These are phyloP conservation scores for Ustilago hordei DNA, from an alignment of 1,284 basidiomycete genomes.

Conservation along the genomic window DNA sequence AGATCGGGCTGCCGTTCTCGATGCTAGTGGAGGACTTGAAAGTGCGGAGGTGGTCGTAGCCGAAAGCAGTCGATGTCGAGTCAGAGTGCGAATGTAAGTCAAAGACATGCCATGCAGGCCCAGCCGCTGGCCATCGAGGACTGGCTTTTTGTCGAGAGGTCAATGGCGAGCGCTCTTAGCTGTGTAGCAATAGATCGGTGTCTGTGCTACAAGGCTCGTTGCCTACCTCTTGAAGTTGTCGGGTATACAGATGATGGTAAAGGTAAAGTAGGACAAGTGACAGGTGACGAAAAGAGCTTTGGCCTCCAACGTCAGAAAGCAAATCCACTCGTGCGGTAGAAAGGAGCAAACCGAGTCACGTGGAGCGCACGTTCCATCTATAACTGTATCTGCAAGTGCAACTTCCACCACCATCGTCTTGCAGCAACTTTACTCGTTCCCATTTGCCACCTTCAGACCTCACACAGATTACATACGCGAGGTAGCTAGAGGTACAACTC, in stretches of 20 bases:
- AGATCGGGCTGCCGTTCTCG: neutral
- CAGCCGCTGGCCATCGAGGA: constrained; percentile 9
- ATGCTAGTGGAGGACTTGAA: neutral
- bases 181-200: neutral
- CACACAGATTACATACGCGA: neutral
- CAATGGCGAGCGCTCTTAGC: neutral
- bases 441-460: neutral
- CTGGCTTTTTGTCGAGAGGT: neutral
- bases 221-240: neutral
- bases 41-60: neutral
- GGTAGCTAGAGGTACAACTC: neutral
- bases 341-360: constrained; percentile 19
- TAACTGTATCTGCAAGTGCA: constrained; percentile 27
- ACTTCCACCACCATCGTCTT: constrained; percentile 2
- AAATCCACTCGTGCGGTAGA: constrained; percentile 44
- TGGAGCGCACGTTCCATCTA: constrained; percentile 20
- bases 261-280: neutral
- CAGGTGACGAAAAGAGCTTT: constrained; percentile 5
- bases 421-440: neutral
- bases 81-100: constrained; percentile 29
- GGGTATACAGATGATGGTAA: neutral
- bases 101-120: constrained; percentile 38
- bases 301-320: constrained; percentile 24
- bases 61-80: constrained; percentile 18
- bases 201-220: neutral